Percentiles rank a stretch among this genome's conserved stretches.
These are phyloP conservation scores for Diplodia intermedia DNA, from an alignment of 2,329 filamentous ascomycete species.

Conservation along the genomic window DNA sequence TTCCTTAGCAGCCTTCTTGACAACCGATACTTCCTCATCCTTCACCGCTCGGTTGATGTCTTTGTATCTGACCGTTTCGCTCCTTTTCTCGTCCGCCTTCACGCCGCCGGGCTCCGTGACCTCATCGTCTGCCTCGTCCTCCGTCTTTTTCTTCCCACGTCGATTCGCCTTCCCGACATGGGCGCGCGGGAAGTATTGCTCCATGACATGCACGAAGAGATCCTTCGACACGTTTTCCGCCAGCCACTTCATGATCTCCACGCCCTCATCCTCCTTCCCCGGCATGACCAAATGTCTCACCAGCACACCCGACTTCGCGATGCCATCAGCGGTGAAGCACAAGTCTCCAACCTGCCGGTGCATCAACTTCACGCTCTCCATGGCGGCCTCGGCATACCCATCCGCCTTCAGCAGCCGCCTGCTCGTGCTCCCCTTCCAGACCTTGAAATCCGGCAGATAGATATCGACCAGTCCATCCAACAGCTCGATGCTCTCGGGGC, in stretches of 20 bases:
- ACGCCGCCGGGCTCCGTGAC: conserved; percentile 43
- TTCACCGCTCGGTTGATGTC: conserved; percentile 79
- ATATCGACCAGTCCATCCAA: conserved; percentile 84
- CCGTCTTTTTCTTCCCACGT: conserved; percentile 32
- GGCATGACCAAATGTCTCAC: conserved; percentile 87
- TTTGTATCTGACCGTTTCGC: conserved; percentile 67
- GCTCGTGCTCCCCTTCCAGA: conserved; percentile 72
- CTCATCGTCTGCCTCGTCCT: conserved; percentile 33
- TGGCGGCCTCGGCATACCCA: conserved; percentile 74
- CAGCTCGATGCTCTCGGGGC: conserved; percentile 71
- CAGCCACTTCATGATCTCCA: conserved; percentile 77
- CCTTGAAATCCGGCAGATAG: conserved; percentile 88
- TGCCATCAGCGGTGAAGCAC: conserved; percentile 80
- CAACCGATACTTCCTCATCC: conserved; percentile 68
- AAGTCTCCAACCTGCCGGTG: conserved; percentile 81
- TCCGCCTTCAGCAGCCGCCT: conserved; percentile 78
- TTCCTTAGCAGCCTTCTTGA: conserved; percentile 70
- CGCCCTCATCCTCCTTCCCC: conserved; percentile 74
- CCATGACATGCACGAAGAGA: conserved; percentile 85
- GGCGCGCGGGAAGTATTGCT: conserved; percentile 82
- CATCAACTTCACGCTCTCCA: conserved; percentile 81
- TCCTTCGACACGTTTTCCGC: conserved; percentile 75
- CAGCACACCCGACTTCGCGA: conserved; percentile 78
- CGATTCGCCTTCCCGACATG: conserved; percentile 73
- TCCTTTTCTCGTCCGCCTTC: conserved; percentile 38